Conservation (phyloP, 768 basidiomycete genomes). For the Russula emetica region DNA sequence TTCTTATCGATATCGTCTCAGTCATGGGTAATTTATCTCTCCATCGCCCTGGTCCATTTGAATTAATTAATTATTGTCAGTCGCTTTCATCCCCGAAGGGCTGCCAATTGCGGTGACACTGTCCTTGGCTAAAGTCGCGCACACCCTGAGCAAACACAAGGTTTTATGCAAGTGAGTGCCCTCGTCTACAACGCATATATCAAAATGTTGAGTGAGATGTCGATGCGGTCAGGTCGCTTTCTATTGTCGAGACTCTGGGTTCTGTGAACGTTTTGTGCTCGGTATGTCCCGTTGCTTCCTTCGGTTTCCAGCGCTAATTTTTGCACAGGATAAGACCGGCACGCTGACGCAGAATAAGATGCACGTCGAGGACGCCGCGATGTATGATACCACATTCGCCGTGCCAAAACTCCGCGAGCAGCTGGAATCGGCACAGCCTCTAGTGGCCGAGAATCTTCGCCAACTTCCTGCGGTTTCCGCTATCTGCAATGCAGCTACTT, state of each 20-base stretch:
- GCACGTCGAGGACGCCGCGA: constrained; percentile 49
- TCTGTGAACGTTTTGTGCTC: constrained; percentile 51
- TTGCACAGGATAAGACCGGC: constrained; percentile 50
- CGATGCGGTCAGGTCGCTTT: constrained; percentile 37
- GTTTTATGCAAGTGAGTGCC: constrained; percentile 42
- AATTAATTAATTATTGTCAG: constrained; percentile 23
- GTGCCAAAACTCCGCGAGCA: constrained; percentile 18
- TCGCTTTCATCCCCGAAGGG: constrained; percentile 51
- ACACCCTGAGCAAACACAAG: constrained; percentile 48
- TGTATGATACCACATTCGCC: constrained; percentile 33
- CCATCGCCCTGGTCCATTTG: background rate
- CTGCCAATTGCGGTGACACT: constrained; percentile 53
- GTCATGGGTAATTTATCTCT: constrained; percentile 38
- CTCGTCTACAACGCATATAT: background rate
- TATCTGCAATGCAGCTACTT: constrained; percentile 50
- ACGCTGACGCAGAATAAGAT: constrained; percentile 59
- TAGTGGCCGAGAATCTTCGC: constrained; percentile 25
- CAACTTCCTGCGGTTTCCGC: constrained; percentile 41
- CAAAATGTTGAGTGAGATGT: background rate
- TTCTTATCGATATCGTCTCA: constrained; percentile 56
- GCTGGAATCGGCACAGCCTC: constrained; percentile 2
- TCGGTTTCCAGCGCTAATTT: no score
- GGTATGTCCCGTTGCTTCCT: background rate
- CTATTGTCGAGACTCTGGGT: constrained; percentile 65
- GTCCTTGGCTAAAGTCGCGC: constrained; percentile 45